Evolutionary conservation across 2,329 filamentous ascomycete genomes (phyloP).

Genomic region (Falciphora oryzae): DNA sequence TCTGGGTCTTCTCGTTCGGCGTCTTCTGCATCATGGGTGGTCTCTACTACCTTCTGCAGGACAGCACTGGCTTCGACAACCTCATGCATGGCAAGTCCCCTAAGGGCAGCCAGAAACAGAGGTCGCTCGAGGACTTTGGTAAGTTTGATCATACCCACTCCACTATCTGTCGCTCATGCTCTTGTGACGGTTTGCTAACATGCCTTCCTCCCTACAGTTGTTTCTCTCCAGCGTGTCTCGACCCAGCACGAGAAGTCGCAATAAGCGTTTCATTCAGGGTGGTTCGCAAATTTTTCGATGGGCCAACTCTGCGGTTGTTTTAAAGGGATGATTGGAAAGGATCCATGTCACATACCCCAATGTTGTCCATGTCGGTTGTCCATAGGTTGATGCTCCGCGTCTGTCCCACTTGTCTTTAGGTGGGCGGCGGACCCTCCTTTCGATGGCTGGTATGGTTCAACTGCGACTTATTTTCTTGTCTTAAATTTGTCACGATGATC

Average conservation of each 20-base stretch:
- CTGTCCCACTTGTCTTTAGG: slow-evolving; percentile 1
- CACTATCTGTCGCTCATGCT: slow-evolving; percentile 1
- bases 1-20: slow-evolving; percentile 89
- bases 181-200: slow-evolving; percentile 37
- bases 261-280: slow-evolving; percentile 39
- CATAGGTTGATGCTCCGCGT: background rate
- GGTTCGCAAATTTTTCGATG: slow-evolving; percentile 25
- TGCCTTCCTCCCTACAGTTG: slow-evolving; percentile 47
- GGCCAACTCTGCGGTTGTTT: background rate
- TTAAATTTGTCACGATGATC: slow-evolving; percentile 29
- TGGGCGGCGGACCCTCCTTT: background rate
- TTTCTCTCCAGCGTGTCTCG: slow-evolving; percentile 83
- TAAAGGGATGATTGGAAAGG: slow-evolving; percentile 14
- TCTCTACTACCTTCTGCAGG: slow-evolving; percentile 74
- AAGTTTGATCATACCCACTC: slow-evolving; percentile 36
- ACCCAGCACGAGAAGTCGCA: slow-evolving; percentile 87
- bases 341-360: slow-evolving; percentile 17
- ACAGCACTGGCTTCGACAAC: slow-evolving; percentile 78
- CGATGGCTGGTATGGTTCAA: slow-evolving; percentile 1
- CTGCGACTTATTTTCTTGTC: slow-evolving; percentile 23
- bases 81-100: slow-evolving; percentile 86
- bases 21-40: slow-evolving; percentile 72
- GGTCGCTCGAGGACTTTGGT: slow-evolving; percentile 85
- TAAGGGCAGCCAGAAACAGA: slow-evolving; percentile 76
- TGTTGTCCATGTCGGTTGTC: slow-evolving; percentile 2